Evolutionary conservation across 2,329 filamentous ascomycete species (phyloP), one percentile per base, ranked within the genome.

Genomic region (Hypoxylon sp.): DNA sequence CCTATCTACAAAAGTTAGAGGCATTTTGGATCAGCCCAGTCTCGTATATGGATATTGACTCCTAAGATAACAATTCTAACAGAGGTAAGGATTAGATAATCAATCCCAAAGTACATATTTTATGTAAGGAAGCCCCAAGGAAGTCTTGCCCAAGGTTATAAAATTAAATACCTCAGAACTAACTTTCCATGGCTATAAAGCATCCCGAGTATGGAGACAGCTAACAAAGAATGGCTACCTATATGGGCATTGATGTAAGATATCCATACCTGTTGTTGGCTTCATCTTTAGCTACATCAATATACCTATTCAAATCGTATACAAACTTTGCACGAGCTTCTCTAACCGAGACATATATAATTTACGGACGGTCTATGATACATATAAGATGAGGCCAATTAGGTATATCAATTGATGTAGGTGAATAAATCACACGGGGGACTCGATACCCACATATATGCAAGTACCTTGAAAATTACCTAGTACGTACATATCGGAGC

Each of bases 91-190:
- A 23, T 5, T 2, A 23, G 5, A 23, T 5, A 23, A 23, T 23
- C 23, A 23, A 23, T 5, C 23, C 23, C 23, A 23, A 23, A 23
- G 5, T 23, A 23, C 2, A 5, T 5, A 23, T 19, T 19, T 41
- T 17, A 19, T 19, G 6, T 19, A 30, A 36, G 4, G 6, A 19
- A 38, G 36, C 28, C n/a, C 28, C 30, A 14, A 32, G 32, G 19
- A 49, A 13, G 13, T 23, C 38, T 23, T 49, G 9, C 19, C 19
- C 11, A 17, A 2, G 17, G 10, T 21, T 25, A 49, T 30, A 28
- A 25, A 49, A 46, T 14, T 38, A 48, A 25, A 38, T 32, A 17
- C 19, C 38, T 25, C 53, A 43, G 53, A 57, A 34, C 28, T n/a
- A 36, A n/a, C 9, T 17, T 43, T 57, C 53, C 53, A 43, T 17